Evolutionary conservation across 2,329 filamentous ascomycete genomes (phyloP).

Genomic region (Colletotrichum eremochloae): DNA sequence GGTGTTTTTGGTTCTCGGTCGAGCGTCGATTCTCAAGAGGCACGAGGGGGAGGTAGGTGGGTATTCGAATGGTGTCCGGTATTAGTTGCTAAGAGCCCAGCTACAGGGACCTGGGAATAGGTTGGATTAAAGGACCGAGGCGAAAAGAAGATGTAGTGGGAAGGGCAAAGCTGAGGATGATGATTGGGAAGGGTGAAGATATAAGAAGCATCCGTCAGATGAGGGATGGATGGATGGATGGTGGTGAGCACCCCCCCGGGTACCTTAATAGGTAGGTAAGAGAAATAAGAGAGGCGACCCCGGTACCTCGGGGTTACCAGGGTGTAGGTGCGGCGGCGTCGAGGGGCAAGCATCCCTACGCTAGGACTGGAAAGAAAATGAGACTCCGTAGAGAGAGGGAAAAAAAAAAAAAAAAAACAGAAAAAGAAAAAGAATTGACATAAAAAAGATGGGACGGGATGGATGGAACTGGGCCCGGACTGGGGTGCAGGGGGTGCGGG

Average conservation of each 20-base stretch:
- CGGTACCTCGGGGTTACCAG: conserved; percentile 33
- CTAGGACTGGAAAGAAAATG: neutral
- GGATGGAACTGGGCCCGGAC: conserved; percentile 12
- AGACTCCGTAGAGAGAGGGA: too few relatives aligned
- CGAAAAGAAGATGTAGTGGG: neutral
- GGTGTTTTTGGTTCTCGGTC: neutral
- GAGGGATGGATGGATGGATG: neutral
- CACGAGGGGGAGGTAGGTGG: neutral
- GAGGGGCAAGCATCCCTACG: neutral
- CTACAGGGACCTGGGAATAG: neutral
- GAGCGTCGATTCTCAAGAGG: conserved; percentile 1
- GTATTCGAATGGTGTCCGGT: neutral
- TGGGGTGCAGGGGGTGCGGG: conserved; percentile 1
- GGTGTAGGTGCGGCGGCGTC: neutral
- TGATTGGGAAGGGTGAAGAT: conserved; percentile 8
- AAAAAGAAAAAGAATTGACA: neutral
- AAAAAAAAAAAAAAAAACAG: neutral
- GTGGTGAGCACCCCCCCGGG: neutral
- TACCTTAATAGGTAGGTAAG: neutral
- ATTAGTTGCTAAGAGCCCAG: conserved; percentile 29
- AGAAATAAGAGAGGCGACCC: conserved; percentile 30
- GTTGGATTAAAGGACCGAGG: conserved; percentile 26
- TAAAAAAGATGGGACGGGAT: conserved; percentile 19
- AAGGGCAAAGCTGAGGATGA: neutral
- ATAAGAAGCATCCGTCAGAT: conserved; percentile 25